Evolutionary conservation across 2,329 filamentous ascomycete species (phyloP).

Genomic region (Raffaelea arxii): DNA sequence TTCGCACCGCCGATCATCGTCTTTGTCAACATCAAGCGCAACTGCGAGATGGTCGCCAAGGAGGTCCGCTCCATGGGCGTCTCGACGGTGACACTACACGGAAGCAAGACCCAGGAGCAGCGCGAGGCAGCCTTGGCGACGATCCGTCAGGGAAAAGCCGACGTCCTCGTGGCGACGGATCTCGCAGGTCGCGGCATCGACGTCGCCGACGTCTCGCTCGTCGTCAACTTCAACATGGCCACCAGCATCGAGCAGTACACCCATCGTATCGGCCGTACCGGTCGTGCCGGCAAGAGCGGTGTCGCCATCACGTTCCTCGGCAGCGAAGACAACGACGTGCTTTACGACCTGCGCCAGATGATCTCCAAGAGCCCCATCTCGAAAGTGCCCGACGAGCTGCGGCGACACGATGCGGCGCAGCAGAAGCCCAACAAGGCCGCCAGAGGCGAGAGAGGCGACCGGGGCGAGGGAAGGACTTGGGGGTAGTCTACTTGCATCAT

Average conservation of each 20-base stretch:
- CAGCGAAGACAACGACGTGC: conserved; percentile 76
- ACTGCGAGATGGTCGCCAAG: conserved; percentile 88
- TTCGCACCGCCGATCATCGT: conserved; percentile 91
- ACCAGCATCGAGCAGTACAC: conserved; percentile 89
- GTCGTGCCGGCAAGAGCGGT: conserved; percentile 94
- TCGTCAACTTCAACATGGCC: conserved; percentile 99
- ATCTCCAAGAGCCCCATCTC: conserved; percentile 81
- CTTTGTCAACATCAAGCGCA: conserved; percentile 99
- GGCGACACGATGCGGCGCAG: conserved; percentile 85
- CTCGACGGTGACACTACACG: conserved; percentile 82
- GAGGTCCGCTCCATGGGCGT: conserved; percentile 94
- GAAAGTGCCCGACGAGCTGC: conserved; percentile 81
- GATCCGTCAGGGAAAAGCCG: conserved; percentile 69
- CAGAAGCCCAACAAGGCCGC: conserved; percentile 47
- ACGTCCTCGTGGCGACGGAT: conserved; percentile 92
- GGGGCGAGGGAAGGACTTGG: too few species aligned
- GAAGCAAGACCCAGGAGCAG: conserved; percentile 95
- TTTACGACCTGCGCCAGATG: conserved; percentile 96
- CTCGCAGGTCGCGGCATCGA: conserved; percentile 96
- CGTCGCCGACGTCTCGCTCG: conserved; percentile 84
- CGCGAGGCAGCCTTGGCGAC: conserved; percentile 83
- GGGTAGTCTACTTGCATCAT: too few species aligned
- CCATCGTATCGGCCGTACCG: conserved; percentile 91
- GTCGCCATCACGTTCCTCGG: conserved; percentile 93
- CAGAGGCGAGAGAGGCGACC: conserved; percentile 18